These are phyloP conservation scores for Ogataea methylovora DNA, from an alignment of 805 yeast species.

Conservation along the genomic window DNA sequence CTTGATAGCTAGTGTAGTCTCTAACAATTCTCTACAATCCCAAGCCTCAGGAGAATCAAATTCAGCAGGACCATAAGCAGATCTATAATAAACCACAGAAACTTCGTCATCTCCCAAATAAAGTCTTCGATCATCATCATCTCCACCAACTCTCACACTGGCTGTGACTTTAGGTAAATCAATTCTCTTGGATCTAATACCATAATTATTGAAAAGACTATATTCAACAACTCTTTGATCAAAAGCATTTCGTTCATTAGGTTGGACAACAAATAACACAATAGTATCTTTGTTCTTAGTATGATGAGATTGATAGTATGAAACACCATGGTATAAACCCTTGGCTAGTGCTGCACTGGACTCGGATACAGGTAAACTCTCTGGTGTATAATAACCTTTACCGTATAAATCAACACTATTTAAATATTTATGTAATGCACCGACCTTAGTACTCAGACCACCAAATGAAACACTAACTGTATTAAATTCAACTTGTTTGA, in stretches of 20 bases:
- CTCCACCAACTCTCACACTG: conserved; percentile 31
- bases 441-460: conserved; percentile 76
- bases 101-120: conserved; percentile 58
- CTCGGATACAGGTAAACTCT: conserved; percentile 54
- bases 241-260: conserved; percentile 78
- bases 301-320: conserved; percentile 36
- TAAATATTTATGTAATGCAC: conserved; percentile 63
- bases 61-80: conserved; percentile 85
- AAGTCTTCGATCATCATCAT: conserved; percentile 42
- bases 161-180: conserved; percentile 52
- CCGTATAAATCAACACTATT: conserved; percentile 51
- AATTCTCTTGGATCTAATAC: conserved; percentile 56
- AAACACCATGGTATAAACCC: conserved; percentile 64
- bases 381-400: conserved; percentile 35
- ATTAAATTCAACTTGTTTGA: conserved; percentile 94
- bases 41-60: conserved; percentile 62
- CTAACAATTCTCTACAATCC: conserved; percentile 69
- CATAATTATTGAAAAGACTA: conserved; percentile 46
- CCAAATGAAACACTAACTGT: conserved; percentile 95
- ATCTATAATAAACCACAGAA: conserved; percentile 82
- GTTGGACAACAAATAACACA: conserved; percentile 75
- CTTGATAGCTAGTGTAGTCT: conserved; percentile 72
- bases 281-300: conserved; percentile 32
- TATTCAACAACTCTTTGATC: conserved; percentile 88
- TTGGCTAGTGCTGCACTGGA: conserved; percentile 53